Percentiles rank a stretch among this genome's conserved stretches.
Evolutionary conservation across 345 rosid species (phyloP).

Genomic region (Alliaria petiolata): DNA sequence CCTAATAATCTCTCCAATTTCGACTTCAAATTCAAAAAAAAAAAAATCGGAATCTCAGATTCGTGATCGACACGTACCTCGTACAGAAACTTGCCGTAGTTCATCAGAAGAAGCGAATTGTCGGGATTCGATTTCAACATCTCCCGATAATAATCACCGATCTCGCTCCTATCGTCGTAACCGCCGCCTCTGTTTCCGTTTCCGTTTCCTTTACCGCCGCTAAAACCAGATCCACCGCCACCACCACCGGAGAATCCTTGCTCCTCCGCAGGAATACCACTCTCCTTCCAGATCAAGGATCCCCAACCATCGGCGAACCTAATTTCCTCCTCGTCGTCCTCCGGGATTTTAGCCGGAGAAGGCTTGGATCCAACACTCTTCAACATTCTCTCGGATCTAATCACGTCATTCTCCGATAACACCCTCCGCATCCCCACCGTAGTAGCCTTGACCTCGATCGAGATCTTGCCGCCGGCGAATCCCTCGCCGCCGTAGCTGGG

Average conservation of each 20-base stretch:
- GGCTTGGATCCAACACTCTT: conserved; percentile 36
- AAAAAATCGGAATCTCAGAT: too few relatives aligned
- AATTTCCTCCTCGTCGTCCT: conserved; percentile 37
- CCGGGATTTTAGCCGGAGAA: conserved; percentile 42
- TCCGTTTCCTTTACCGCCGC: conserved; percentile 23
- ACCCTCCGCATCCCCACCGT: conserved; percentile 42
- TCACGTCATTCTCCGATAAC: conserved; percentile 48
- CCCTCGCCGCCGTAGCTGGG: conserved; percentile 41
- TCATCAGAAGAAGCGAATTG: conserved; percentile 61
- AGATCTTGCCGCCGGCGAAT: conserved; percentile 34
- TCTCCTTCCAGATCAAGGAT: conserved; percentile 31
- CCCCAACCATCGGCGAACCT: conserved; percentile 27
- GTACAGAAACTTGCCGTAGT: conserved; percentile 68
- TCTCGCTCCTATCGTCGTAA: conserved; percentile 34
- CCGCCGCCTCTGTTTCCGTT: conserved; percentile 22
- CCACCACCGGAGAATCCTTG: conserved; percentile 31
- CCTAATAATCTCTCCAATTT: background rate
- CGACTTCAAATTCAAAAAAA: background rate
- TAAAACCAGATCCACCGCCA: conserved; percentile 35
- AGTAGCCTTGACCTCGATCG: conserved; percentile 44
- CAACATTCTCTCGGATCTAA: conserved; percentile 28
- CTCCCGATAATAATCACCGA: conserved; percentile 63
- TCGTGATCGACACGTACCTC: too few relatives aligned
- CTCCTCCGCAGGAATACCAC: conserved; percentile 42
- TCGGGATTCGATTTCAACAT: conserved; percentile 64